These are phyloP conservation scores for Russula earlei DNA, from an alignment of 768 basidiomycete genomes.

Conservation along the genomic window DNA sequence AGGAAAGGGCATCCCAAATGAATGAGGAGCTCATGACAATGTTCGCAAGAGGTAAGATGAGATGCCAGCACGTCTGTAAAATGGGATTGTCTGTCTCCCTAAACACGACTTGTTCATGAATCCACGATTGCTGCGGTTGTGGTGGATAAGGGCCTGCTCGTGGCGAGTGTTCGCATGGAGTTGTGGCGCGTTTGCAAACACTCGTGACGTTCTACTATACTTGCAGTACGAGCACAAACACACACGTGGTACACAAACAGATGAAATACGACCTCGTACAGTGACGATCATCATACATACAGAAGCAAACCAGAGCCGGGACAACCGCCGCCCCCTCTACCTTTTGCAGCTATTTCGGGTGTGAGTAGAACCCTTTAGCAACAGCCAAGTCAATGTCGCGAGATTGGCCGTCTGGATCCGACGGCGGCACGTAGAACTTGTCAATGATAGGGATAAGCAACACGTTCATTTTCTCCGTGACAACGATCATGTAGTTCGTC, in stretches of 20 bases:
- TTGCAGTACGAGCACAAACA: too few relatives aligned
- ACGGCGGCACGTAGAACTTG: constrained; percentile 84
- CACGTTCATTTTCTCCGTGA: constrained; percentile 93
- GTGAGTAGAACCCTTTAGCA: constrained; percentile 70
- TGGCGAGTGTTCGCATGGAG: too few relatives aligned
- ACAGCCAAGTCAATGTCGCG: constrained; percentile 79
- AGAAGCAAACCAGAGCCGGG: not conserved
- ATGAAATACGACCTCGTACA: too few relatives aligned
- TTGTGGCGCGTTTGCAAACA: too few relatives aligned
- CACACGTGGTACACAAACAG: too few relatives aligned
- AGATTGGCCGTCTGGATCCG: constrained; percentile 59
- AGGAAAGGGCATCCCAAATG: constrained; percentile 54
- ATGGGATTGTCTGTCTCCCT: too few relatives aligned
- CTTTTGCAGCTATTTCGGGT: constrained; percentile 27
- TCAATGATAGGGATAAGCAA: constrained; percentile 92
- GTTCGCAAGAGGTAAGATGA: not conserved
- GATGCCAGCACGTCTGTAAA: not conserved
- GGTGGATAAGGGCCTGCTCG: too few relatives aligned
- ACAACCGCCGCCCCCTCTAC: too few relatives aligned
- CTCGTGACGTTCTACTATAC: too few relatives aligned
- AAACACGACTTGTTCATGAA: not conserved
- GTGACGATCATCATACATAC: too few relatives aligned
- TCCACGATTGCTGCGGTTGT: not conserved
- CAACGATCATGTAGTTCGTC: constrained; percentile 90
- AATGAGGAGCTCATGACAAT: constrained; percentile 46